These are phyloP conservation scores for Capsaspora owczarzaki DNA, from an alignment of 78 protist genomes.

Conservation along the genomic window DNA sequence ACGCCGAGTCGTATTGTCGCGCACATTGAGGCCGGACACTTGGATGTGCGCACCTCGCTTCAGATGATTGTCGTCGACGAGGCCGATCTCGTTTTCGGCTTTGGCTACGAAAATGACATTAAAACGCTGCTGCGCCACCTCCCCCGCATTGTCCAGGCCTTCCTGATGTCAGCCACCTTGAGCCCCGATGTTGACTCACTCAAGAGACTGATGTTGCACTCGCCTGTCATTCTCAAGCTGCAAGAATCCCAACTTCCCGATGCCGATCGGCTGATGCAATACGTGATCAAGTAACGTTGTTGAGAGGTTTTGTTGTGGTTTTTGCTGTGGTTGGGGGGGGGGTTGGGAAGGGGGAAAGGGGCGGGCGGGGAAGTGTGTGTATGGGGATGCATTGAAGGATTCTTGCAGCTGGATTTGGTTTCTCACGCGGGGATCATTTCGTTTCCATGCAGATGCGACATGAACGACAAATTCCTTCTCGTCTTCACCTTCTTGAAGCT, in stretches of 20 bases:
- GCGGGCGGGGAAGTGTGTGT: not conserved
- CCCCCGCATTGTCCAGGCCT: slow-evolving; percentile 12
- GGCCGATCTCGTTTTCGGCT: slow-evolving; percentile 73
- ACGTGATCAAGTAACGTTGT: not conserved
- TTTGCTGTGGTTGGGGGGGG: not conserved
- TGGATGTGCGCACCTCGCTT: not conserved
- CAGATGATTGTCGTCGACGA: slow-evolving; percentile 68
- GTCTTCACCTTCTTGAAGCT: slow-evolving; percentile 55
- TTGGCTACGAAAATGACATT: slow-evolving; percentile 64
- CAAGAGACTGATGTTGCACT: slow-evolving; percentile 42
- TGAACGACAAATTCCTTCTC: slow-evolving; percentile 49
- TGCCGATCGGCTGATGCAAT: not conserved
- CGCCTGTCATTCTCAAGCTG: slow-evolving; percentile 40
- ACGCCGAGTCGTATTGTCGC: slow-evolving; percentile 62
- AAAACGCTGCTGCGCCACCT: slow-evolving; percentile 18
- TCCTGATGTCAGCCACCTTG: slow-evolving; percentile 24
- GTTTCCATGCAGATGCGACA: slow-evolving; percentile 16
- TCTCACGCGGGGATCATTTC: not conserved
- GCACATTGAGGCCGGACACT: slow-evolving; percentile 22
- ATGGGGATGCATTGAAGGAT: slow-evolving; percentile 1
- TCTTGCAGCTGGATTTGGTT: too few relatives aligned
- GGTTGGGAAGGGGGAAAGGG: not conserved
- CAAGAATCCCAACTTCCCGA: slow-evolving; percentile 25
- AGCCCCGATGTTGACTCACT: slow-evolving; percentile 51
- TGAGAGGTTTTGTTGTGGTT: not conserved